phyloP scores from a whole-genome alignment of 306 rosid species.

The Corylus heterophylla region DNA sequence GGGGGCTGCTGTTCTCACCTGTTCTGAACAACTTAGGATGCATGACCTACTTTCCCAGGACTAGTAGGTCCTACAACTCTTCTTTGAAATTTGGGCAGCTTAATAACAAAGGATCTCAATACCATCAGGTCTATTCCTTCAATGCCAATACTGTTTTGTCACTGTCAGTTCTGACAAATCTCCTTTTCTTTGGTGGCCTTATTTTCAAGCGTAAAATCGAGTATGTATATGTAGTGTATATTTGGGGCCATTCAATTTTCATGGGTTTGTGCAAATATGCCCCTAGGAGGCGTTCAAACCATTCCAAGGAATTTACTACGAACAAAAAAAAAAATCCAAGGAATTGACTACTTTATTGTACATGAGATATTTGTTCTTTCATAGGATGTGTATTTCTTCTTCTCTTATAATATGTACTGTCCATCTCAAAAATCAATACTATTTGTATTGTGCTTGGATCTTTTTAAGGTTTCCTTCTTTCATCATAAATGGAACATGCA shows the following conservation, averaged over 20 bases:
- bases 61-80: no score
- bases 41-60: no score
- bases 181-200: constrained; percentile 2
- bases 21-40: no score
- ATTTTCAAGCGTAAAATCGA: not conserved
- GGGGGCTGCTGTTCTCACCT: no score
- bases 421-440: not conserved
- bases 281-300: not conserved
- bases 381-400: not conserved
- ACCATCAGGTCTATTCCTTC: not conserved
- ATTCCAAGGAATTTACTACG: not conserved
- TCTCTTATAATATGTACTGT: not conserved
- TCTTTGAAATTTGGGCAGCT: no score
- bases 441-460: not conserved
- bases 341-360: not conserved
- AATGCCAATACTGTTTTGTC: not conserved
- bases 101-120: no score
- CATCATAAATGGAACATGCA: not conserved
- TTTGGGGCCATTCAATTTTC: not conserved
- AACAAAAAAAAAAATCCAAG: not conserved
- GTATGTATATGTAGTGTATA: not conserved
- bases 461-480: constrained; percentile 2
- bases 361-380: not conserved
- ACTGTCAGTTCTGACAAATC: not conserved
- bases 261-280: not conserved